Percentiles rank a stretch among this genome's conserved stretches.
Evolutionary conservation across 1,284 basidiomycete species (phyloP).

Genomic region (Cutaneotrichosporon curvatum): DNA sequence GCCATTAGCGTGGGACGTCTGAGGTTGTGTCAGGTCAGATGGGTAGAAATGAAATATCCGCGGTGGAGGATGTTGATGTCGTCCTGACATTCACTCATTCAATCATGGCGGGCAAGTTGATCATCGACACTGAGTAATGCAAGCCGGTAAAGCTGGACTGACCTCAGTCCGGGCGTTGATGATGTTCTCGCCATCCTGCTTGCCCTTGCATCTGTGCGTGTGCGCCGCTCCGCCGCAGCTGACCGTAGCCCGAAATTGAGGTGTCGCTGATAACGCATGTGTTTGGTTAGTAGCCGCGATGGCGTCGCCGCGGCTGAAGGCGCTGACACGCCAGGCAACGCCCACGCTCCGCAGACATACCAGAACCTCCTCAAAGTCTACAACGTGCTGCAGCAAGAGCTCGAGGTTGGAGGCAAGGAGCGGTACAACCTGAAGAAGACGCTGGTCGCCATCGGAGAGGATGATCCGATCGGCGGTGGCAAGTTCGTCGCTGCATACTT

Average conservation of each 20-base stretch:
- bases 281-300: slow-evolving; percentile 55
- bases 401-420: slow-evolving; percentile 52
- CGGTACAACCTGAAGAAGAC: slow-evolving; percentile 60
- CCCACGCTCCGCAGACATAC: slow-evolving; percentile 51
- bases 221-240: slow-evolving; percentile 15
- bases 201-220: slow-evolving; percentile 29
- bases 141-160: background rate
- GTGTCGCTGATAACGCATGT: slow-evolving; percentile 60
- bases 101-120: slow-evolving; percentile 33
- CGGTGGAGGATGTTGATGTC: background rate
- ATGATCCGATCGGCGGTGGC: slow-evolving; percentile 68
- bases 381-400: slow-evolving; percentile 60
- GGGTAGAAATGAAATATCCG: background rate
- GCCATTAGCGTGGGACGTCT: too few species aligned
- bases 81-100: background rate
- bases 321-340: slow-evolving; percentile 55
- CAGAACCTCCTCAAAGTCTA: slow-evolving; percentile 73
- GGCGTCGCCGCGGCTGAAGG: background rate
- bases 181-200: slow-evolving; percentile 66
- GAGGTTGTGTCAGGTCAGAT: background rate
- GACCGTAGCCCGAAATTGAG: slow-evolving; percentile 59
- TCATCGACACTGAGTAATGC: slow-evolving; percentile 43
- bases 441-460: slow-evolving; percentile 60
- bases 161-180: slow-evolving; percentile 62
- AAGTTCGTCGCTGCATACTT: slow-evolving; percentile 80